Evolutionary conservation across 495 filamentous ascomycete genomes (phyloP).

Genomic region (Podospora conica): DNA sequence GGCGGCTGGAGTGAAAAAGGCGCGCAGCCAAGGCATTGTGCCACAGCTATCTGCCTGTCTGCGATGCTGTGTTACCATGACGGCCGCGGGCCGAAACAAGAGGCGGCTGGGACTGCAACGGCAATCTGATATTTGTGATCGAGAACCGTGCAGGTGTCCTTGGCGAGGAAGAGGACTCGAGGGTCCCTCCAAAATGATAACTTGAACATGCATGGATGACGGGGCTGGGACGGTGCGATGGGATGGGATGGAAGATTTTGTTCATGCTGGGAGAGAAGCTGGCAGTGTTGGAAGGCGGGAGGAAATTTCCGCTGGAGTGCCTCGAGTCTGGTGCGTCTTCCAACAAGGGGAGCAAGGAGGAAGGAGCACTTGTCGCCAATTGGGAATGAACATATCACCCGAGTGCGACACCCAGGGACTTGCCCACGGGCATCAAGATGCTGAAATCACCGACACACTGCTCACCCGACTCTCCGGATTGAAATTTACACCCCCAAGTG

Average conservation of each 20-base stretch:
- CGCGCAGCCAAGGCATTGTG: neutral
- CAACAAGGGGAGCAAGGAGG: neutral
- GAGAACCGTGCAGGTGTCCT: neutral
- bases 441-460: too few relatives aligned
- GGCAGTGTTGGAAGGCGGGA: neutral
- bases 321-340: neutral
- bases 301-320: too few relatives aligned
- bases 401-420: too few relatives aligned
- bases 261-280: neutral
- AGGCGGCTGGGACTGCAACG: neutral
- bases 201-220: too few relatives aligned
- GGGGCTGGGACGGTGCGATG: neutral
- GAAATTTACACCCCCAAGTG: too few relatives aligned
- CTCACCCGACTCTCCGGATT: too few relatives aligned
- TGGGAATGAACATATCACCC: neutral
- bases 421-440: too few relatives aligned
- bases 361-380: neutral
- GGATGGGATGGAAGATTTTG: neutral
- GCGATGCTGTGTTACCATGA: neutral
- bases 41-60: neutral
- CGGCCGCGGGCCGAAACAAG: neutral
- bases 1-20: neutral
- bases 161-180: neutral
- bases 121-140: neutral
- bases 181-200: neutral